Base-by-base conservation (phyloP, 192 early-diverging fungal genomes). In the Backusella luteola region DNA sequence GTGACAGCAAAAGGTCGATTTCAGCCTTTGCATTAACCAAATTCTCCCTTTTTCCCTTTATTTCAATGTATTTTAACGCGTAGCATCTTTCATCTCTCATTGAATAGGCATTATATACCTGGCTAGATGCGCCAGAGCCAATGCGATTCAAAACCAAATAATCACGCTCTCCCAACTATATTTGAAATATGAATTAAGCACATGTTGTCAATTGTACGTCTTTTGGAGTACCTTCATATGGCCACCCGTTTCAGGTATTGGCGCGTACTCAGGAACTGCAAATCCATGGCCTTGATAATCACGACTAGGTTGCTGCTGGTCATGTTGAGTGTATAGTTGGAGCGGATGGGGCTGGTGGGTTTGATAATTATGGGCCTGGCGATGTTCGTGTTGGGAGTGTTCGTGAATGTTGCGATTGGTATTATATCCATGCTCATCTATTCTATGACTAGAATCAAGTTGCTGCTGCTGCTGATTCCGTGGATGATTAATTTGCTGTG, bases 31-130 rank as follows among this genome's bases (percentile, higher is more conserved):
- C 23, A 94, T 90, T 56, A 88, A 84, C 66, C 32, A 32, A 32
- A 92, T 83, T 1, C 90, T 88, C 52, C 77, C 76, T 66, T 87
- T 75, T 69, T 96, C 96, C 0, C 83, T 87, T 8, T 85, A 85
- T 1, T 89, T 87, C 56, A 96, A 89, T 21, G 92, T 89, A 9
- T 97, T 96, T 63, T 89, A 93, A 77, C 97, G 98, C 32, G 97
- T 81, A 2, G 96, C 96, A 78, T 86, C 91, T 12, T 94, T 85
- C 73, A 90, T 84, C 59, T 85, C 80, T 72, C 88, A 87, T 15
- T 80, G 91, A 83, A 79, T 95, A 85, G 4, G 96, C 95, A 76
- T 93, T 96, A 86, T 91, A 97, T 11, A 99, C 97, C 83, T 94
- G 97, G 71, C 92, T 92, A 53, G 89, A 94, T 38, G 95, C 97